Conservation (phyloP, 768 basidiomycete species). For the Pisolithus sp. region DNA sequence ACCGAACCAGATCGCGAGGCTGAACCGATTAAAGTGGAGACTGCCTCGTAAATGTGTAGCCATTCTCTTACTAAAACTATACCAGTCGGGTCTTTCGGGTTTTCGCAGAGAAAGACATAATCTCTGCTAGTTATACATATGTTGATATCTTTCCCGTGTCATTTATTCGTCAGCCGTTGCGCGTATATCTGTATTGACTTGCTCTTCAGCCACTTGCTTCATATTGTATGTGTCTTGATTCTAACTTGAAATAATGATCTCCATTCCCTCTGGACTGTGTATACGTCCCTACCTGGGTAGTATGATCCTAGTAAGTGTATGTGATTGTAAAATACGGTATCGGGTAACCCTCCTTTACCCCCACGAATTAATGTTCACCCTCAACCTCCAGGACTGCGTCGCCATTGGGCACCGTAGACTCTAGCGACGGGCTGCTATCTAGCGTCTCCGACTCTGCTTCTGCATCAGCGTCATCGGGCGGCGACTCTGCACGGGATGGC, state of each 20-base stretch:
- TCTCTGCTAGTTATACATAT: constrained; percentile 23
- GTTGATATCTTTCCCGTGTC: constrained; percentile 23
- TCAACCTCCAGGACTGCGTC: constrained; percentile 30
- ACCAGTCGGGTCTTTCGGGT: constrained; percentile 17
- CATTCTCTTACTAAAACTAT: constrained; percentile 9
- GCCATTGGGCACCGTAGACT: constrained; percentile 31
- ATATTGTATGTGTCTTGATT: constrained; percentile 29
- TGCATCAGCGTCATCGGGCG: constrained; percentile 38
- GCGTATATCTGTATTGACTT: constrained; percentile 31
- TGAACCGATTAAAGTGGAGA: constrained; percentile 66
- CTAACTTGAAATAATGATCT: constrained; percentile 26
- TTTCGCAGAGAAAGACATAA: constrained; percentile 27
- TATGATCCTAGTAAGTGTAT: constrained; percentile 17
- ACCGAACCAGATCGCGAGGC: constrained; percentile 59
- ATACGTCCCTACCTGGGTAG: constrained; percentile 9
- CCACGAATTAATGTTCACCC: constrained; percentile 10
- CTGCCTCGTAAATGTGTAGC: constrained; percentile 25
- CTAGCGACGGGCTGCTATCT: constrained; percentile 24
- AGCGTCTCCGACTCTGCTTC: constrained; percentile 40
- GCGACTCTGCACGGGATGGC: constrained; percentile 17
- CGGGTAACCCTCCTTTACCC: constrained; percentile 5
- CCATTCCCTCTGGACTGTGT: constrained; percentile 9
- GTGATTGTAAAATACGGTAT: constrained; percentile 9
- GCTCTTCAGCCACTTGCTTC: constrained; percentile 28
- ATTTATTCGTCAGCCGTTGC: constrained; percentile 33